phyloP scores from a whole-genome alignment of 164 flowering plant genomes.

The Chloranthus sessilifolius region DNA sequence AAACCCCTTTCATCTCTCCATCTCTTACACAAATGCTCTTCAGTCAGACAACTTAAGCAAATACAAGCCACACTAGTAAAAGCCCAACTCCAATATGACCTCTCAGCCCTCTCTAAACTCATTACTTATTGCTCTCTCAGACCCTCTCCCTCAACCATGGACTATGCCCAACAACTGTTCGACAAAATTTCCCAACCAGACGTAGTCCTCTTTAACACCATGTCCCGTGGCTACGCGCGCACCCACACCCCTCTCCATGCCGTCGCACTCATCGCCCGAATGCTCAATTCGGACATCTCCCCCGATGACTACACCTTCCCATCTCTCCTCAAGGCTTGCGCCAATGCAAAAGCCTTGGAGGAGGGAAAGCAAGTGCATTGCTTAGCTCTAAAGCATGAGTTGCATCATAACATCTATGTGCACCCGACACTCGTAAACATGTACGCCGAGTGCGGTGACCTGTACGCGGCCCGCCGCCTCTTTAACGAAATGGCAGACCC shows the following conservation, averaged over 20 bases:
- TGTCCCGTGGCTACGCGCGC: conserved; percentile 61
- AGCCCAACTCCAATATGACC: conserved; percentile 48
- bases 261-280: conserved; percentile 26
- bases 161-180: conserved; percentile 47
- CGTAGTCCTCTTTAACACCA: conserved; percentile 44
- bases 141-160: conserved; percentile 33
- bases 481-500: conserved; percentile 41
- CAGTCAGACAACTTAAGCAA: conserved; percentile 55
- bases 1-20: conserved; percentile 23
- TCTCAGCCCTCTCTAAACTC: conserved; percentile 38
- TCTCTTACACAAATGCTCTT: conserved; percentile 39
- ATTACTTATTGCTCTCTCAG: conserved; percentile 37
- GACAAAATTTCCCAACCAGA: conserved; percentile 53
- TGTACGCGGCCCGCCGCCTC: conserved; percentile 37
- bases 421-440: conserved; percentile 52
- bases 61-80: conserved; percentile 56
- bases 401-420: conserved; percentile 31
- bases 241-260: conserved; percentile 34
- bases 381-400: conserved; percentile 40
- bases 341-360: conserved; percentile 35
- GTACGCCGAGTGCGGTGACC: conserved; percentile 50
- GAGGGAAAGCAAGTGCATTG: conserved; percentile 66
- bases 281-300: conserved; percentile 25
- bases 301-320: conserved; percentile 67
- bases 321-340: conserved; percentile 60